Base-by-base conservation (phyloP, 306 rosid genomes). In the Casuarina cunninghamiana region DNA sequence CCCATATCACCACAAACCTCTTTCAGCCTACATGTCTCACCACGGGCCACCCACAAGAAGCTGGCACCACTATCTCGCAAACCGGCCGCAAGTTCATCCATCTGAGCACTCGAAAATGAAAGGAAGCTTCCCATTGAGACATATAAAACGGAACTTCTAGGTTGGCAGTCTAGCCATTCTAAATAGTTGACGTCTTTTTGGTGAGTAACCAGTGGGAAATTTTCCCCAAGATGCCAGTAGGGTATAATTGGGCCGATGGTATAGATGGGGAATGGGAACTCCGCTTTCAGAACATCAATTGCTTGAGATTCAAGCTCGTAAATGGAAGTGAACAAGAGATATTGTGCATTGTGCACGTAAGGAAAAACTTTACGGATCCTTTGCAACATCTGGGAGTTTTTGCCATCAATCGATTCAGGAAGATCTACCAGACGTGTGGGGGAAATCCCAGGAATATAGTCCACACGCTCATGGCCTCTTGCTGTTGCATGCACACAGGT, bases 111-210 rank as follows among this genome's bases (percentile, higher is more conserved):
- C 4, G 90, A 77, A 74, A 82, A 55, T 1, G 87, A 77, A 10
- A 82, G 85, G 38, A 38, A 84, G 41, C 90, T 86, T 63, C 88
- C 92, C 39, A 84, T 44, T 5, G 87, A 73, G 62, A 86, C 26
- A 45, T 84, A 78, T 39, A 88, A 19, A 17, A 88, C 92, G 26
- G 90, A 88, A 43, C 61, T 38, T 19, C 10, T 5, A 37, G 87
- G 87, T 62, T 88, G 88, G 60, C 48, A 53, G 57, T 86, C 83
- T n/a, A 84, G 72, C 90, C 88, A 84, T 1, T 84, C 63, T 11
- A 76, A 49, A 50, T 74, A 77, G 76, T 72, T 60, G 49, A 46
- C 60, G 7, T 41, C 35, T 35, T 74, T 5, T 43, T 61, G 21
- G 38, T 26, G 53, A 17, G 5, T 32, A 7, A 42, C n/a, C 21